Conservation (phyloP, 2,329 filamentous ascomycete species). For the Alternaria triticina region DNA sequence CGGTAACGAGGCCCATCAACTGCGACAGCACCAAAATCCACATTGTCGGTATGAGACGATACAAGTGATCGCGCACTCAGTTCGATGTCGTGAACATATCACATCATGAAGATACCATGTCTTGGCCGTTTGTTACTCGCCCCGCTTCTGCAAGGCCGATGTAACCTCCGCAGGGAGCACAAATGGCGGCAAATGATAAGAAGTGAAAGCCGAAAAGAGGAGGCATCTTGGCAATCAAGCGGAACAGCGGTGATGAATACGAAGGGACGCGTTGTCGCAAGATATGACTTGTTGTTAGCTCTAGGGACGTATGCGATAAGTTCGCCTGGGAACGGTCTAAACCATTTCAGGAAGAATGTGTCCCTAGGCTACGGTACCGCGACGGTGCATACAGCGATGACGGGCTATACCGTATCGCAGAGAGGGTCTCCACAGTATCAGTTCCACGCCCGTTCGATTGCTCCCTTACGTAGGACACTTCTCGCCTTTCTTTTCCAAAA, state of each 20-base stretch:
- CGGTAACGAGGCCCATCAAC: conserved; percentile 8
- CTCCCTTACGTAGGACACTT: background rate
- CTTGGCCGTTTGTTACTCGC: conserved; percentile 7
- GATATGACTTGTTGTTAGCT: background rate
- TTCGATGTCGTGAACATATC: background rate
- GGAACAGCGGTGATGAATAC: background rate
- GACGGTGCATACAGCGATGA: background rate
- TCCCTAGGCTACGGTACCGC: background rate
- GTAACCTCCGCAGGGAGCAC: conserved; percentile 8
- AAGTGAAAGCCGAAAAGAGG: background rate
- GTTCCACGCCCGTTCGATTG: background rate
- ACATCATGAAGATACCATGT: background rate
- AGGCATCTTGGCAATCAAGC: background rate
- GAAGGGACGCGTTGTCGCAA: background rate
- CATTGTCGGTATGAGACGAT: background rate
- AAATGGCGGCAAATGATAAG: background rate
- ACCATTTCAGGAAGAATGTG: background rate
- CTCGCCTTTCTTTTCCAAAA: background rate
- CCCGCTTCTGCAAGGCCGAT: conserved; percentile 14
- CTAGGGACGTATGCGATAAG: background rate
- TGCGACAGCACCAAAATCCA: background rate
- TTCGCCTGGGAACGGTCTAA: background rate
- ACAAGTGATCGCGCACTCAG: background rate
- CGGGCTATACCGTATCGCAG: background rate
- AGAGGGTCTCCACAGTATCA: background rate